Conservation (phyloP, 2,329 filamentous ascomycete species). For the Colletotrichum euphorbiae region DNA sequence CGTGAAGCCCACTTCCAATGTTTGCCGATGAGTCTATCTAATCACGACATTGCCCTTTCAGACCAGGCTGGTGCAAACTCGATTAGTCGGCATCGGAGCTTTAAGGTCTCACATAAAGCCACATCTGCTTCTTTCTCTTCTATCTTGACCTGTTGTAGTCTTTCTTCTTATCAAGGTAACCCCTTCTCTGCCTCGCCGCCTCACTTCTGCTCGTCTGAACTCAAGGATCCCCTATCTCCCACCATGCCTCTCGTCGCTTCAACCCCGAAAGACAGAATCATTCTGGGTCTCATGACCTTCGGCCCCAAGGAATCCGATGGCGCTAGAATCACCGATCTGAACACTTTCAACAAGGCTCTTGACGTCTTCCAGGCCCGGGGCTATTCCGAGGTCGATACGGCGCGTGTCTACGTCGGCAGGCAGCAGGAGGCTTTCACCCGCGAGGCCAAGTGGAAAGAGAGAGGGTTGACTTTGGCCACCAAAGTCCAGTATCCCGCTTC, state of each 20-base stretch:
- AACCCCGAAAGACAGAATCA: constrained; percentile 71
- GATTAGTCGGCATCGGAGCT: background rate
- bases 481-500: constrained; percentile 75
- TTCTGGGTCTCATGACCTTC: constrained; percentile 90
- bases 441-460: constrained; percentile 81
- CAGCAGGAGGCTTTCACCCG: constrained; percentile 83
- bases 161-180: background rate
- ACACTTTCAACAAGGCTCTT: constrained; percentile 77
- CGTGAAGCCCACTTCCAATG: constrained; percentile 18
- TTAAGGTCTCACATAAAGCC: constrained; percentile 13
- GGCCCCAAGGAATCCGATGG: constrained; percentile 71
- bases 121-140: background rate
- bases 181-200: constrained; percentile 7
- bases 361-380: constrained; percentile 82
- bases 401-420: constrained; percentile 77
- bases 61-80: constrained; percentile 4
- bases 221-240: constrained; percentile 30
- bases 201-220: constrained; percentile 12
- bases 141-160: background rate
- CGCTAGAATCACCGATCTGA: constrained; percentile 75
- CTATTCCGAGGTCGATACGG: constrained; percentile 89
- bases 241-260: constrained; percentile 61
- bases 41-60: constrained; percentile 33
- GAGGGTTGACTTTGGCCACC: constrained; percentile 81
- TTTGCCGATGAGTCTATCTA: constrained; percentile 22